Evolutionary conservation across 1,284 basidiomycete genomes (phyloP).

Genomic region (Sanguinoderma infundibulare): DNA sequence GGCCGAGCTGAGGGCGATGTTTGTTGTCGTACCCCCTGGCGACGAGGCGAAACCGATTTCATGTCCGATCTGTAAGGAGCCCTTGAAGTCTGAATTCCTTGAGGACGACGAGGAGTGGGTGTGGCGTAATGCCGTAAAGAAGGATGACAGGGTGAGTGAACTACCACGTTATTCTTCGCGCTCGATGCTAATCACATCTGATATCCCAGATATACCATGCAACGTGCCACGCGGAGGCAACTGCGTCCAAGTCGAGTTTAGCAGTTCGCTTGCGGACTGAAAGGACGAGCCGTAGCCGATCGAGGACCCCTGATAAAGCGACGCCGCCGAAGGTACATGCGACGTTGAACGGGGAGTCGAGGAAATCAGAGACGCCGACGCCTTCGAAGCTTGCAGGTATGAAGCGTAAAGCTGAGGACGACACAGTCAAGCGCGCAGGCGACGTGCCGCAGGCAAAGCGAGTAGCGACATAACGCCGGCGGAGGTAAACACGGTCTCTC

Average conservation of each 20-base stretch:
- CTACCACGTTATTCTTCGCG: neutral
- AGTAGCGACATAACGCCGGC: slow-evolving; percentile 24
- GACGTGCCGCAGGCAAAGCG: slow-evolving; percentile 36
- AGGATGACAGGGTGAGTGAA: slow-evolving; percentile 78
- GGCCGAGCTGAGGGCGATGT: slow-evolving; percentile 76
- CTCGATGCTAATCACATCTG: neutral
- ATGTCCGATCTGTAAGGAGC: slow-evolving; percentile 98
- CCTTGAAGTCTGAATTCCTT: slow-evolving; percentile 88
- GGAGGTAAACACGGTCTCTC: neutral
- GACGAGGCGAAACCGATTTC: slow-evolving; percentile 81
- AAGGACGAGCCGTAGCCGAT: slow-evolving; percentile 63
- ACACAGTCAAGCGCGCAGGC: slow-evolving; percentile 23
- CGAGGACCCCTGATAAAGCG: slow-evolving; percentile 66
- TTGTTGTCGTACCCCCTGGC: slow-evolving; percentile 87
- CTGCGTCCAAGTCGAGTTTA: slow-evolving; percentile 61
- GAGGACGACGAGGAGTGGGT: slow-evolving; percentile 99
- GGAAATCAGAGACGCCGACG: slow-evolving; percentile 46
- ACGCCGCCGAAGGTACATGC: slow-evolving; percentile 49
- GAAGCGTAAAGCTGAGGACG: slow-evolving; percentile 73
- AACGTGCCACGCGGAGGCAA: slow-evolving; percentile 87
- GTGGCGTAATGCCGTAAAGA: slow-evolving; percentile 90
- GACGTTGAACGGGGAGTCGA: slow-evolving; percentile 22
- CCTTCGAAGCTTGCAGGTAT: slow-evolving; percentile 55
- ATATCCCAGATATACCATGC: slow-evolving; percentile 81
- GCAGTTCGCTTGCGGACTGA: slow-evolving; percentile 70